Base-by-base conservation (phyloP, 352 stramenopile species). In the Pythium sukuiense region DNA sequence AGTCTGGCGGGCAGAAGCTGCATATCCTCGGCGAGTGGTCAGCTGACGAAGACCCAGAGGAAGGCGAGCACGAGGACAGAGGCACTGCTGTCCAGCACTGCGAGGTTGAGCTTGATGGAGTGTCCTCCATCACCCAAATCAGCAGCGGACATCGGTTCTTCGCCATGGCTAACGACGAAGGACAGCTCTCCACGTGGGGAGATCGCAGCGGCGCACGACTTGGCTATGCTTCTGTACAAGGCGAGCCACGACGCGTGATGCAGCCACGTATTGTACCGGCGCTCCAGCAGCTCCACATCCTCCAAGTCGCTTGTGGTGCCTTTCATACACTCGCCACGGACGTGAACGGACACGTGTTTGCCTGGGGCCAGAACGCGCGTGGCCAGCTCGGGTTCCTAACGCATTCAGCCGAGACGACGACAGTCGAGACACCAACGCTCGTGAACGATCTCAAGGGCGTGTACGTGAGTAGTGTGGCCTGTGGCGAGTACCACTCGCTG, bases 401-500 rank as follows among this genome's bases (percentile, higher is more conserved):
- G 11, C 52, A 73, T 32, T 30, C 50, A 14, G 32, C 64, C 1
- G 55, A 76, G 9, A 50, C 62, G 32, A 73, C 67, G 39, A 66
- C 58, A 24, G 55, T 85, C 32, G 67, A 71, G 16, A 70, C 53
- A 6, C 80, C 82, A 13, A 77, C 70, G 1, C 61, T 80, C 27
- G 70, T 90, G 16, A 49, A 33, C 12, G 76, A 77, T 67, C 71
- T 93, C 53, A 72, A 76, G 43, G 83, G 85, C 3, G 64, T 74
- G 46, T 92, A 87, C 58, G 76, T 92, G 67, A 81, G 72, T 37
- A 59, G 69, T 30, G 80, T 93, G 6, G 80, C 83, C 8, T 91
- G 83, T 53, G 83, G 85, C 7, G 85, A 90, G 50, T 87, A 88
- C 54, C 85, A 93, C 67, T 92, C 85, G 24, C 70, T 93, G 24